Evolutionary conservation across 2,329 filamentous ascomycete species (phyloP), one percentile per base, ranked within the genome.

Genomic region (Endothia cerciana): DNA sequence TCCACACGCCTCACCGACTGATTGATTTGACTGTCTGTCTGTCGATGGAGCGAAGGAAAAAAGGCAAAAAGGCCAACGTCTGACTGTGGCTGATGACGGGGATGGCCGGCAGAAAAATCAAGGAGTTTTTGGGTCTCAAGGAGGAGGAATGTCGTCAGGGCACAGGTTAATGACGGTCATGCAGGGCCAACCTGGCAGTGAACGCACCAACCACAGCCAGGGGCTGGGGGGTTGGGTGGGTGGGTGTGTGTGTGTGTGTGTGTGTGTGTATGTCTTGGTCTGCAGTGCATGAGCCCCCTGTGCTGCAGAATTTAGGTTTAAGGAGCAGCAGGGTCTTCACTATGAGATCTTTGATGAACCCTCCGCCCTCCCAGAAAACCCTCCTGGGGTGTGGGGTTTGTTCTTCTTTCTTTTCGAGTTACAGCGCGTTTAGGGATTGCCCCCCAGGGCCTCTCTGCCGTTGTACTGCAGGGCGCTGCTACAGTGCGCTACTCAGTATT

Each of bases 51-150:
- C n/a, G n/a, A n/a, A n/a, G n/a, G n/a, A n/a, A n/a, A n/a, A n/a
- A n/a, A n/a, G n/a, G n/a, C n/a, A n/a, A n/a, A n/a, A n/a, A n/a
- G n/a, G n/a, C n/a, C n/a, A n/a, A n/a, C n/a, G 47, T 5, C 28
- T 51, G 25, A 11, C 28, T 51, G 47, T 51, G 47, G 47, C 47
- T 51, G 47, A 51, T 28, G 47, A 51, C 13, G 25, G 47, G 45
- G 13, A 17, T 28, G 28, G 47, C 47, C n/a, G 47, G 47, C 47
- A 51, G 47, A 51, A 51, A n/a, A 51, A 51, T 51, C 47, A 51
- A 51, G 47, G 47, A 51, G n/a, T 28, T 51, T n/a, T n/a, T n/a
- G n/a, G n/a, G 47, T 51, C 13, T 49, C 33, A 7, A 36, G 33
- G 10, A n/a, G n/a, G 43, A 49, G 45, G 7, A 51, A 51, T 51